Evolutionary conservation across 176 grass and related monocot genomes (phyloP).

Genomic region (Sorghum bicolor): DNA sequence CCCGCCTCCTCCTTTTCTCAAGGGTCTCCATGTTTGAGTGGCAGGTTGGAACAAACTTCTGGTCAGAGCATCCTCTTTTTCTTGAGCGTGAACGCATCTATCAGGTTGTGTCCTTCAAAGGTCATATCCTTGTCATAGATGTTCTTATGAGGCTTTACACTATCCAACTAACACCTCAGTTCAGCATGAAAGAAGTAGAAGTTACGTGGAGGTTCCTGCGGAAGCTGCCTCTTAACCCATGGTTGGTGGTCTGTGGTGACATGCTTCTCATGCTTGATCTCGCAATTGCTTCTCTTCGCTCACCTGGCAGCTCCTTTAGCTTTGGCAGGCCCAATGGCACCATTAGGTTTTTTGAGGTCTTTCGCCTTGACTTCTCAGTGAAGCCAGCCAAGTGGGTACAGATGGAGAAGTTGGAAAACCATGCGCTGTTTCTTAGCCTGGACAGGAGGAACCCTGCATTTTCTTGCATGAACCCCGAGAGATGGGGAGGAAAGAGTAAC

Average conservation of each 20-base stretch:
- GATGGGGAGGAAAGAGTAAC: slow-evolving; percentile 1
- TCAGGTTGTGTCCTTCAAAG: too few species aligned
- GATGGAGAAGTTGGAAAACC: slow-evolving; percentile 12
- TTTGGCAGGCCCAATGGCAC: not conserved
- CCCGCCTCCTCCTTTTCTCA: not conserved
- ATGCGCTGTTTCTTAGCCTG: slow-evolving; percentile 37
- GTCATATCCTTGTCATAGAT: too few species aligned
- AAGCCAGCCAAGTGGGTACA: not conserved
- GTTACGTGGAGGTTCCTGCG: not conserved
- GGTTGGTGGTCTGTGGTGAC: not conserved
- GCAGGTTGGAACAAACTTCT: too few species aligned
- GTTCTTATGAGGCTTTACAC: too few species aligned
- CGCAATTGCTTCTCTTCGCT: too few species aligned
- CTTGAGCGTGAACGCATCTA: too few species aligned
- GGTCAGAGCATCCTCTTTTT: too few species aligned
- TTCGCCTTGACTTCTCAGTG: not conserved
- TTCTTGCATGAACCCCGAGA: slow-evolving; percentile 24
- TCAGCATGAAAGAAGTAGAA: not conserved
- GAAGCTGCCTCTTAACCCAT: not conserved
- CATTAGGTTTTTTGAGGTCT: not conserved
- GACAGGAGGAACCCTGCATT: not conserved
- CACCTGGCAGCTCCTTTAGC: too few species aligned
- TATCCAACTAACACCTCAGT: too few species aligned
- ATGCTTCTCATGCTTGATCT: too few species aligned
- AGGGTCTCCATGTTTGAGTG: too few species aligned